Evolutionary conservation across 2,329 filamentous ascomycete species (phyloP).

Genomic region (Sporothrix protearum): DNA sequence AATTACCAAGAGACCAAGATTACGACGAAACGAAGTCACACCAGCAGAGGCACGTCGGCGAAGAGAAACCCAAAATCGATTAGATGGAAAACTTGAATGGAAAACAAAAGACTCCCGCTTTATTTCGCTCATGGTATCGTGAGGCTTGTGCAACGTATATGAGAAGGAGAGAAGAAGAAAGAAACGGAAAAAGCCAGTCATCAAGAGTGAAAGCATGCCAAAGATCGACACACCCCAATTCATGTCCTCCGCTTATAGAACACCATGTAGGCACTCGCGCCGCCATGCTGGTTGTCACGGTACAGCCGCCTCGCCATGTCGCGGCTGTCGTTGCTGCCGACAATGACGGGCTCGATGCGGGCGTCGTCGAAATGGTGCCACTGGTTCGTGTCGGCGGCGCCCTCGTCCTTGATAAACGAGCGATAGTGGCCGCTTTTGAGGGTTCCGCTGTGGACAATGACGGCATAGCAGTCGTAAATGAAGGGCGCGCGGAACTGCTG

Average conservation of each 20-base stretch:
- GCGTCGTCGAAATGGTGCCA: slow-evolving; percentile 53
- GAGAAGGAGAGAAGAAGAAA: not conserved
- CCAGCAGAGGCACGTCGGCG: no score
- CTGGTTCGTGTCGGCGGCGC: slow-evolving; percentile 31
- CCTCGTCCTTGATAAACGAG: slow-evolving; percentile 61
- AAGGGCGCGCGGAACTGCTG: slow-evolving; percentile 52
- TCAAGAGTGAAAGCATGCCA: not conserved
- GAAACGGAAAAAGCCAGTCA: not conserved
- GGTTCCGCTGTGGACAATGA: slow-evolving; percentile 72
- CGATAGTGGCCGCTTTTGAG: slow-evolving; percentile 77
- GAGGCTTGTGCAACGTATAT: not conserved
- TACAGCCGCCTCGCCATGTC: slow-evolving; percentile 30
- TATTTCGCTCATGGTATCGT: slow-evolving; percentile 22
- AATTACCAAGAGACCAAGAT: no score
- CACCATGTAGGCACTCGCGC: slow-evolving; percentile 29
- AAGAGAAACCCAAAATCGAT: not conserved
- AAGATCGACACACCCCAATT: not conserved
- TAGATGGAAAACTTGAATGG: not conserved
- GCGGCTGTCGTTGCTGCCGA: slow-evolving; percentile 29
- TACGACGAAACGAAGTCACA: no score
- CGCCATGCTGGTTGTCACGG: slow-evolving; percentile 24
- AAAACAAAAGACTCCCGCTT: slow-evolving; percentile 8
- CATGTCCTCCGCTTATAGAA: slow-evolving; percentile 28
- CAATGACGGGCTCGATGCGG: slow-evolving; percentile 27
- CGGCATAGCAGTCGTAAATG: slow-evolving; percentile 79